Conservation (phyloP, 2,329 filamentous ascomycete genomes). For the Chaetoscypha palmicola region DNA sequence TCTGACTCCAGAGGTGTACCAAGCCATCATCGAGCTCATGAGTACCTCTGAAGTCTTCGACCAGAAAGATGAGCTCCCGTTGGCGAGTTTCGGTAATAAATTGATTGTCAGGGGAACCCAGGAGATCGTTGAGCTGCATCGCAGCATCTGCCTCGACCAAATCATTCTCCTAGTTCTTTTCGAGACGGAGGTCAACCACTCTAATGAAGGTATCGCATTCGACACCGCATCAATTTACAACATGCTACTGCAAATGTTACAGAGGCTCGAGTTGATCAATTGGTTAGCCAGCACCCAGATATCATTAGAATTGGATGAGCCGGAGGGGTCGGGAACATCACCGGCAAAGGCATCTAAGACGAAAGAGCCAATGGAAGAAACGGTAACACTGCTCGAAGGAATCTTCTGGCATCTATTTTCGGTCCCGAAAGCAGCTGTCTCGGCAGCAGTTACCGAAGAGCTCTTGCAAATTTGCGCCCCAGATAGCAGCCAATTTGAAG, state of each 20-base stretch:
- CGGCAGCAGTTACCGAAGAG: constrained; percentile 58
- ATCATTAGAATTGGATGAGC: constrained; percentile 40
- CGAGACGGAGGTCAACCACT: constrained; percentile 71
- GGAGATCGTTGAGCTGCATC: constrained; percentile 67
- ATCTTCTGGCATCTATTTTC: constrained; percentile 58
- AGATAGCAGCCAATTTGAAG: constrained; percentile 59
- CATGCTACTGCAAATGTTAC: constrained; percentile 62
- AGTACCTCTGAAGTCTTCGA: constrained; percentile 34
- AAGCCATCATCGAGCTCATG: constrained; percentile 43
- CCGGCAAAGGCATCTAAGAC: constrained; percentile 30
- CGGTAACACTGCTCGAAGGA: constrained; percentile 52
- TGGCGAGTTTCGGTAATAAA: constrained; percentile 71
- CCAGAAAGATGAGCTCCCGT: constrained; percentile 31
- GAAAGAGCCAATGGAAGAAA: constrained; percentile 38
- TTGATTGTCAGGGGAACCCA: constrained; percentile 70
- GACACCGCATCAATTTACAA: constrained; percentile 67
- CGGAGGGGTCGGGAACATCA: constrained; percentile 34
- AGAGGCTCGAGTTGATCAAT: constrained; percentile 64
- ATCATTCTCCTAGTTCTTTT: constrained; percentile 79
- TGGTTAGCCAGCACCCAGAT: constrained; percentile 60
- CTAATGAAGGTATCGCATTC: constrained; percentile 58
- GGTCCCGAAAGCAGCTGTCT: constrained; percentile 45
- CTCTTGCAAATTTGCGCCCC: constrained; percentile 58
- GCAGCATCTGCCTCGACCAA: constrained; percentile 72
- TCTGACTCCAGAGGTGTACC: constrained; percentile 50